Base-by-base conservation (phyloP, 2,329 filamentous ascomycete species). In the Onygena corvina region DNA sequence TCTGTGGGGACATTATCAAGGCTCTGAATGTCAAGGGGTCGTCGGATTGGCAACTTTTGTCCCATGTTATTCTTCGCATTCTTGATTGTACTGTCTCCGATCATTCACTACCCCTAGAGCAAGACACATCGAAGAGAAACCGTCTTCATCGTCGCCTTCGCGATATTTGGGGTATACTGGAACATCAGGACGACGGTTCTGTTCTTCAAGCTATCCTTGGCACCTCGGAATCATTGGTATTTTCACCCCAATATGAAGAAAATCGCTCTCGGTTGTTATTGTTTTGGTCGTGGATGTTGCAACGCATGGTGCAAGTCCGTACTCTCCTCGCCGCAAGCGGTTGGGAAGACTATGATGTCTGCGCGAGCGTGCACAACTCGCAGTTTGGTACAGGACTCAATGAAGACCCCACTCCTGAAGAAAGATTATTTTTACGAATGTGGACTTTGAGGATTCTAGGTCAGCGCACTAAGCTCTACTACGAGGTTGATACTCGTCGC, bases 141-240 rank as follows among this genome's bases (percentile, higher is more conserved):
- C 14, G 6, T 6, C 12, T 42, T 7, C 42, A 49, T 16, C 36
- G 30, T 18, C 49, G 50, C 47, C 47, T 50, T 9, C 48, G 53
- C 12, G 55, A 58, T 45, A 51, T 58, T 2, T 38, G 49, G 8
- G n/a, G 36, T 30, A 47, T 50, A 14, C 49, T 67, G 29, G 50
- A 47, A 6, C 49, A 54, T 20, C 56, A 64, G 6, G 45, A 59
- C 44, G 49, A 57, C 2, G 54, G 65, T 25, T 45, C 50, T 47
- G 58, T 58, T 20, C 54, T 61, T 6, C 52, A 52, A 18, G 59
- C 57, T 47, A 59, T 69, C 7, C 54, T 67, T 27, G 45, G 55
- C 20, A 57, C 64, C 2, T 67, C 67, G 1, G 61, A 68, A 50
- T 48, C 31, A 18, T 46, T 69, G 33, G 50, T 54, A 4, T 54